Evolutionary conservation across 345 rosid genomes (phyloP), one percentile per base, ranked within the genome.

Genomic region (Cardiospermum halicacabum): DNA sequence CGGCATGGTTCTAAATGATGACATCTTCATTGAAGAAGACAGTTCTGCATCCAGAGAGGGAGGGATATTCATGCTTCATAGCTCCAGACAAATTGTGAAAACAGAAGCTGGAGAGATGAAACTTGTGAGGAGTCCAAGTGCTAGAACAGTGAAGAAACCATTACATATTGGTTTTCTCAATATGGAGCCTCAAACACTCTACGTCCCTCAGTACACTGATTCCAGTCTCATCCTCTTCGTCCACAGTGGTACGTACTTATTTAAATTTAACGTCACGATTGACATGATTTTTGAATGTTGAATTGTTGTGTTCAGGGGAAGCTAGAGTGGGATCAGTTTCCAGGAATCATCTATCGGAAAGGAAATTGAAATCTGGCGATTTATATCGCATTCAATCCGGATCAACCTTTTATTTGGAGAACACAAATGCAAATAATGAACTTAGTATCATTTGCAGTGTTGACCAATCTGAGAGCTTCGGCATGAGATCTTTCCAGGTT

Each of bases 81-180:
- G 85, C 39, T 72, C 81, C 27, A 84, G 47, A 71, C 78, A 56
- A 11, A 89, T 94, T 71, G 65, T 91, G 56, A 80, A 69, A 70
- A 91, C 93, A 42, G 89, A 91, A 18, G 97, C 90, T 7, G 96
- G 97, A 34, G 84, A 82, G 32, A 77, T 95, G 90, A 79, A 78
- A 69, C 72, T 87, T 5, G 78, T 82, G 47, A 77, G 60, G 74
- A 81, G 80, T 47, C 56, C 69, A 47, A 73, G 77, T 13, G 80
- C 87, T 36, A 76, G 76, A 58, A 69, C 77, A 19, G 47, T 76
- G 9, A 86, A 85, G 58, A 82, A 78, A 67, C 82, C 85, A 21
- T 60, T 82, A 85, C 89, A 89, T 66, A 82, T 89, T 37, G 97
- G 96, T 16, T 85, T 91, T 80, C 81, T 94, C 49, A 79, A 85